Base-by-base conservation (phyloP, 2,329 filamentous ascomycete species). In the Chalaropsis ovoidea region DNA sequence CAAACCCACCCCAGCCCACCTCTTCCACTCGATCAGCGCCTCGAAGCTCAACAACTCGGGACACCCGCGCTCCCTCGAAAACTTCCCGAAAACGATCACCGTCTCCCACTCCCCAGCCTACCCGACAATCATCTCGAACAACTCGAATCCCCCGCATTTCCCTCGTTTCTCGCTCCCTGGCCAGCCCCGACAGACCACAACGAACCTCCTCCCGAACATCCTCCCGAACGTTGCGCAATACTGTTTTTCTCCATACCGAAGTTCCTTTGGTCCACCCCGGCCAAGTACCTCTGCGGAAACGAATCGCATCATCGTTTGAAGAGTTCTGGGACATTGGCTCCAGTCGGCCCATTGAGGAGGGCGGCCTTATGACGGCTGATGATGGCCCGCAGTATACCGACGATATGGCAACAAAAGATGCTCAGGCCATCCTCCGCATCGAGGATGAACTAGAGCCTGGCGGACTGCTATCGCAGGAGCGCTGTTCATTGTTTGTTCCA, bases 361-460 rank as follows among this genome's bases (percentile, higher is more conserved):
- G 84, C 41, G 85, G 85, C 4, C 75, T 82, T n/a, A 74, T 78
- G 31, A 72, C 76, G 2, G 74, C 78, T 1, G 83, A 87, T 65
- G 82, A 86, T 76, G 81, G 79, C 0, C 78, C 79, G 0, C 73
- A 74, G 17, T 82, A 82, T 69, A 86, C 85, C 0, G 78, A 84
- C 11, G 83, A 87, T 64, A 80, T 83, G 71, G 86, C 86, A 1
- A 73, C 77, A 56, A 80, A 81, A 64, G 91, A 96, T 74, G 91
- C 90, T 1, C 76, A 76, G 17, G 76, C 85, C n/a, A 82, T 94
- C 19, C 70, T 84, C 66, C 83, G 84, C 41, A 84, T 96, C 35
- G 84, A 91, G 69, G 77, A 85, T 61, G 92, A 90, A 69, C 84
- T 85, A 2, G 80, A 89, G 71, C 83, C 86, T 4, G 92, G 91